Evolutionary conservation across 2,329 filamentous ascomycete genomes (phyloP).

Genomic region (Fusarium drepaniforme): DNA sequence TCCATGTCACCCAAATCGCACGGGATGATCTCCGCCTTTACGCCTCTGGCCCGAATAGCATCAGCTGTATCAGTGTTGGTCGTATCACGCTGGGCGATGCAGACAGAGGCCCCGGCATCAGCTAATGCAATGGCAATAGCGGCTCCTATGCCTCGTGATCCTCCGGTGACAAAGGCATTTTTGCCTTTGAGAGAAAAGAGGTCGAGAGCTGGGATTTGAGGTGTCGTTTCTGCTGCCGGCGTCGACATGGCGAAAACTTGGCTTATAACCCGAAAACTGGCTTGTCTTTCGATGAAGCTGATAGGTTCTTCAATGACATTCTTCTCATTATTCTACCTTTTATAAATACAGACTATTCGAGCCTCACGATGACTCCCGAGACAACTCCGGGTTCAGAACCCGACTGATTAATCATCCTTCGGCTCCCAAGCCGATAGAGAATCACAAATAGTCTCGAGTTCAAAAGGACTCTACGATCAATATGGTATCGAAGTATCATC

Average conservation of each 20-base stretch:
- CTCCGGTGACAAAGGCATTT: background rate
- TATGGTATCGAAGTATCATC: background rate
- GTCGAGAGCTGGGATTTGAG: background rate
- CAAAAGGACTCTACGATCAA: background rate
- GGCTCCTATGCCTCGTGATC: background rate
- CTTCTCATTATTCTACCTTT: background rate
- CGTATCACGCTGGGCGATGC: background rate
- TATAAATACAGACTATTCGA: background rate
- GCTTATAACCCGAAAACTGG: no score
- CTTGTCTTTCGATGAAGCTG: background rate
- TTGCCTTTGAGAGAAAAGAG: constrained; percentile 1
- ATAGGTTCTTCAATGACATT: background rate
- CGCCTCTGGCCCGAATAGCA: background rate
- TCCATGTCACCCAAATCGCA: background rate
- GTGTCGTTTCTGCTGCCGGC: background rate
- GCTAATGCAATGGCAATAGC: background rate
- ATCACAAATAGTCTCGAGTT: background rate
- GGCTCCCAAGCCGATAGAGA: background rate
- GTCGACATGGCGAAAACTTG: background rate
- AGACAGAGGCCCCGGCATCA: background rate
- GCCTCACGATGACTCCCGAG: background rate
- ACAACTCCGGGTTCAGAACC: background rate
- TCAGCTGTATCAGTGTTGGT: background rate
- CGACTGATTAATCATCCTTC: background rate
- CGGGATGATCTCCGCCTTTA: background rate